Evolutionary conservation across 768 basidiomycete species (phyloP), one percentile per base, ranked within the genome.

Genomic region (Mrakia gelida): DNA sequence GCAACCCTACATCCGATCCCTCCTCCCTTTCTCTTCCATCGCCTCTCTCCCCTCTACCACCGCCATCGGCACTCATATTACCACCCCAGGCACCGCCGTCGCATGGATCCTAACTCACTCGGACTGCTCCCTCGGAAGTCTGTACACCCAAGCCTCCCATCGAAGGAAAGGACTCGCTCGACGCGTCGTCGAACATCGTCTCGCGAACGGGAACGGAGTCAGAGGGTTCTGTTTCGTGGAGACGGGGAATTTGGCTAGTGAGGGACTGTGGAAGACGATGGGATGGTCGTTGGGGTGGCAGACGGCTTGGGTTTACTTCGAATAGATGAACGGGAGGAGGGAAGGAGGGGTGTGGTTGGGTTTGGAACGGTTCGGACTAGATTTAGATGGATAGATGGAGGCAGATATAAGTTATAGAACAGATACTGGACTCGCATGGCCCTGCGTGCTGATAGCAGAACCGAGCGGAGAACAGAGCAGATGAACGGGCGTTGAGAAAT

Each of bases 41-140:
- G 67, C 38, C 67, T 26, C 67, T 15, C 21, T 54, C 6, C 49
- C 65, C 13, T n/a, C 75, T 8, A 0, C 61, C 18, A 30, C 74
- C 26, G 30, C 45, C 45, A 23, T 38, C 23, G 9, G 11, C 67
- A 18, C 41, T 11, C 21, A 5, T 38, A 11, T 32, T 7, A 16
- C 32, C 65, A 26, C 38, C 11, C 32, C 32, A 38, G 54, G 18
- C 13, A 23, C 56, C 3, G 30, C 75, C 21, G 26, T 18, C 0
- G 63, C 63, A 26, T 75, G 75, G 75, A 68, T 75, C 13, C 45
- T 75, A 11, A 52, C 63, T 16, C 75, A 75, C 49, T 68, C 75
- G 3, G 75, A 75, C 45, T 32, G 10, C 21, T 65, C 75, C 15
- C 43, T 75, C 43, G 75, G 75, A 63, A 28, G 65, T 0, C 75